Evolutionary conservation across 768 basidiomycete species (phyloP), one percentile per base, ranked within the genome.

Genomic region (Lyophyllum shimeji): DNA sequence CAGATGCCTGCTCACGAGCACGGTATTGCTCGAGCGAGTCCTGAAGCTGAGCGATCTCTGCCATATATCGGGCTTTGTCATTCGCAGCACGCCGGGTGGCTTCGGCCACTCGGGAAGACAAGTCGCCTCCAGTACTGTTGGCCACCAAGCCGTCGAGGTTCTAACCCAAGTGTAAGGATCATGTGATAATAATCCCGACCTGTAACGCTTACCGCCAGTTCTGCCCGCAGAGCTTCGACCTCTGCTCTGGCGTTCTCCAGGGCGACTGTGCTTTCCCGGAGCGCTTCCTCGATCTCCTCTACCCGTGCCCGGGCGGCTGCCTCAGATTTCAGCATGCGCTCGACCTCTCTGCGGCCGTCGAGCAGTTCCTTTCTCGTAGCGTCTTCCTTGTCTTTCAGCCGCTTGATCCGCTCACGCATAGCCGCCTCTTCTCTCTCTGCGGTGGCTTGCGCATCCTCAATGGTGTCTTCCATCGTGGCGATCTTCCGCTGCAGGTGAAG

Each of bases 191-290:
- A 51, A 18, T 44, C 24, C n/a, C 31, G 20, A 25, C 27, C 23
- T 37, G 25, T 53, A 3, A 17, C 6, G 15, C 90, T 76, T 70
- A 94, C 93, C 33, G 83, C 77, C 43, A 90, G 74, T 57, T 97
- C 96, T 31, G 81, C 72, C 52, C 95, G 75, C 43, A 85, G 63
- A 73, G 74, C 57, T 73, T 99, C 96, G 12, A 98, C 89, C 70
- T 99, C 96, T 13, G 90, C 91, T 53, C 90, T 76, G 5, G 95
- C 90, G 63, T 88, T 89, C 69, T 98, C 95, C 9, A 98, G 79
- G 0, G 95, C 92, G 44, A 84, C 78, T 2, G 86, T 87, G 61
- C 89, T 93, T 74, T 98, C 95, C 59, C 88, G 77, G 39, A 98
- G 74, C 2, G 96, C 96, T 63, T 89, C 90, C 68, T 96, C 94